Base-by-base conservation (phyloP, 345 rosid species). In the Firmiana major region DNA sequence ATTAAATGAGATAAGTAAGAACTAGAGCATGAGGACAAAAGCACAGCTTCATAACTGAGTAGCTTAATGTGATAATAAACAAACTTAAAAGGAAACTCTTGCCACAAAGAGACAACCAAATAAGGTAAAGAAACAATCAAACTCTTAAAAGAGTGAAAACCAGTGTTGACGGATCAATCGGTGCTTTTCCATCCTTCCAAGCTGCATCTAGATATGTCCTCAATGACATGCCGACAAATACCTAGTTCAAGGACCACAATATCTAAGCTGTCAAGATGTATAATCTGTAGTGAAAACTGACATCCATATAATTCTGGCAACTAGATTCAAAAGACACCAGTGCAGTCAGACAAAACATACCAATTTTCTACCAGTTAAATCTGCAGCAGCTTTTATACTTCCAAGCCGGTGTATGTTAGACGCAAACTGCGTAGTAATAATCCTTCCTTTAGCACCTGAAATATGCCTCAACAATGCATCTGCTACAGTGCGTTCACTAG, bases 111-210 rank as follows among this genome's bases (percentile, higher is more conserved):
- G 54, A 71, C 15, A 58, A 55, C 45, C 12, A 73, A 10, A 78
- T 13, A 63, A 21, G 48, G 13, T 1, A 80, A 36, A 63, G 62
- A 51, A 36, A 40, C 13, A 26, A 55, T 62, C 6, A 45, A 34
- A 75, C 62, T 38, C 45, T 34, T 21, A 5, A 48, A 66, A 73
- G 28, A 22, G 28, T 46, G 26, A 75, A 80, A 92, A 96, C 99
- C 91, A 96, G 86, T 80, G 89, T 90, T 72, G 99, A 91, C 0
- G 99, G 99, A 85, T 96, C 99, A 76, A 96, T 88, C 36, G 97
- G 93, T 66, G 98, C 96, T 86, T 92, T 90, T 81, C 99, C 99
- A 88, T 96, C 99, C 83, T 84, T 96, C 97, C 99, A 93, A 82
- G 99, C 99, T 55, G 97, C 97, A 78, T 96, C 98, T 46, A 96